Evolutionary conservation across 2,329 filamentous ascomycete genomes (phyloP).

Genomic region (Rugonectria rugulosa): DNA sequence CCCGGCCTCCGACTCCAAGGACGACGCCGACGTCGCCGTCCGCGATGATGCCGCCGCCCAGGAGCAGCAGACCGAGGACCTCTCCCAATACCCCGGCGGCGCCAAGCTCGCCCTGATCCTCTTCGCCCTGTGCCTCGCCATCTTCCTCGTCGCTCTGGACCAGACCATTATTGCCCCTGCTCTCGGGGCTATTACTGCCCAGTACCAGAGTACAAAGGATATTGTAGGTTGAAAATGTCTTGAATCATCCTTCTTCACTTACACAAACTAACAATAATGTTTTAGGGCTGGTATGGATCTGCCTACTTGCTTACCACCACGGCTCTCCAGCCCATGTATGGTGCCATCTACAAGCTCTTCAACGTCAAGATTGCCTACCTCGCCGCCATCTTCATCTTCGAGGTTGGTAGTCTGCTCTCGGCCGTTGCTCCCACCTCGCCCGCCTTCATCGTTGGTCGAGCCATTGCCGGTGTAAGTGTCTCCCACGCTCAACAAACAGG

Average conservation of each 20-base stretch:
- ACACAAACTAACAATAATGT: too few relatives aligned
- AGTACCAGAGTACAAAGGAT: constrained; percentile 54
- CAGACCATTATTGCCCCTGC: constrained; percentile 62
- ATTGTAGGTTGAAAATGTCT: constrained; percentile 44
- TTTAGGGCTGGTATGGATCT: constrained; percentile 58
- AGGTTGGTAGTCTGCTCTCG: constrained; percentile 53
- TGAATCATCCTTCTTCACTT: too few relatives aligned
- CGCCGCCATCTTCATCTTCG: constrained; percentile 51
- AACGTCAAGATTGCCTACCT: constrained; percentile 57
- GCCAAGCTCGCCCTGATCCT: constrained; percentile 52
- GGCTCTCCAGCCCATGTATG: constrained; percentile 59
- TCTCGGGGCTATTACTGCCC: constrained; percentile 58
- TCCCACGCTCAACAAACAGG: not conserved
- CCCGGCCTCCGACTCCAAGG: constrained; percentile 13
- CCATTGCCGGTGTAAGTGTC: constrained; percentile 53
- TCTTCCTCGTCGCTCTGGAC: constrained; percentile 60
- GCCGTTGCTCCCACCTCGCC: constrained; percentile 55
- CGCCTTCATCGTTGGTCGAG: constrained; percentile 60
- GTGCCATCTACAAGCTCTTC: constrained; percentile 59
- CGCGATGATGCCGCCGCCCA: constrained; percentile 47
- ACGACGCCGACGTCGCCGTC: not conserved
- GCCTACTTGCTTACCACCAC: constrained; percentile 58
- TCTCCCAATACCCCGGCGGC: constrained; percentile 48
- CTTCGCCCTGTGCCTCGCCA: constrained; percentile 52
- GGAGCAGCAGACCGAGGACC: constrained; percentile 21